These are phyloP conservation scores for Sphagnum magellanicum DNA, from an alignment of 228 moss, liverwort and hornwort species.

Conservation along the genomic window DNA sequence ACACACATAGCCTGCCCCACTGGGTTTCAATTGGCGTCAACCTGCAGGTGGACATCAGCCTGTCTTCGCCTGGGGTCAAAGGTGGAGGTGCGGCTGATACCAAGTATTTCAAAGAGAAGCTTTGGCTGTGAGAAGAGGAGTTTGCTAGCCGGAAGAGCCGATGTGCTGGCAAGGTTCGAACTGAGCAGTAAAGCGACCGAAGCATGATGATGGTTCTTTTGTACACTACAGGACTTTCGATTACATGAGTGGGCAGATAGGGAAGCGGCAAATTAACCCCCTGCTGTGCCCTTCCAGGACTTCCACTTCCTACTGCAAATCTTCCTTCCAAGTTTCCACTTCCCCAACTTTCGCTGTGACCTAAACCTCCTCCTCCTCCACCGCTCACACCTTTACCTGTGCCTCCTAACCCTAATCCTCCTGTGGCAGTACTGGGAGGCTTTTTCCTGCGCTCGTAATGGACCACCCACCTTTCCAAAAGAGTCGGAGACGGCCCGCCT, in stretches of 20 bases:
- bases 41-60: conserved; percentile 70
- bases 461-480: conserved; percentile 91
- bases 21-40: conserved; percentile 86
- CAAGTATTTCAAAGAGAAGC: conserved; percentile 74
- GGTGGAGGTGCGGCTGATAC: conserved; percentile 56
- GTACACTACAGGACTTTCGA: conserved; percentile 89
- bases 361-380: conserved; percentile 8
- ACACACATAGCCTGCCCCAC: conserved; percentile 80
- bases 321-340: conserved; percentile 6
- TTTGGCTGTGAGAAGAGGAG: conserved; percentile 81
- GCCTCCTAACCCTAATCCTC: conserved; percentile 50
- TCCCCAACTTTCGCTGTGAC: conserved; percentile 1
- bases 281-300: conserved; percentile 22
- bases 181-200: conserved; percentile 84
- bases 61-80: conserved; percentile 64
- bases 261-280: conserved; percentile 34
- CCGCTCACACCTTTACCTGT: conserved; percentile 11
- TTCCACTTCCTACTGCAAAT: conserved; percentile 9
- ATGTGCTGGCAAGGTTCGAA: conserved; percentile 86
- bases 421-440: conserved; percentile 14
- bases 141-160: conserved; percentile 89
- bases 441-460: conserved; percentile 75
- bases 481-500: conserved; percentile 48
- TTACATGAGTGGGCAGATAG: conserved; percentile 52
- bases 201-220: conserved; percentile 95